phyloP scores from a whole-genome alignment of 768 basidiomycete species.

The Sarcodon aspratus region DNA sequence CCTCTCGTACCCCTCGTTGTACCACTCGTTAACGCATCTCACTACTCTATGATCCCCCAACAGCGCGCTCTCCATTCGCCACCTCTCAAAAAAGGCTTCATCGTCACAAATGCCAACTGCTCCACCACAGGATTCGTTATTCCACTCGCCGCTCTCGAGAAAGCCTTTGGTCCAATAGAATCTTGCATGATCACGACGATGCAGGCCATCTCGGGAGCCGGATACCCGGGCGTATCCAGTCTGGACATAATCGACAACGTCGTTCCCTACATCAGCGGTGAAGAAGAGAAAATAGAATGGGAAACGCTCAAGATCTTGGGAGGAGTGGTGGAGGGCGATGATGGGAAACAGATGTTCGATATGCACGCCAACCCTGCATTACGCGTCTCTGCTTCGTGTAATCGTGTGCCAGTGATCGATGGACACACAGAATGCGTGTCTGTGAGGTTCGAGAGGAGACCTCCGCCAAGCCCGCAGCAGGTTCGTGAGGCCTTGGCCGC shows the following conservation, averaged over 20 bases:
- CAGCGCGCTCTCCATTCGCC: conserved; percentile 64
- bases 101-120: conserved; percentile 98
- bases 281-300: conserved; percentile 99
- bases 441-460: conserved; percentile 67
- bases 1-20: conserved; percentile 92
- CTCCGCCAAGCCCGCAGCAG: conserved; percentile 80
- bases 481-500: conserved; percentile 69
- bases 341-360: conserved; percentile 47
- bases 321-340: conserved; percentile 44
- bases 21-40: conserved; percentile 85
- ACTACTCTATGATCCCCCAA: conserved; percentile 74
- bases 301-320: conserved; percentile 97
- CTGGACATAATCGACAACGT: conserved; percentile 95
- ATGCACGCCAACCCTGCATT: conserved; percentile 74
- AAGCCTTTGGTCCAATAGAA: conserved; percentile 89
- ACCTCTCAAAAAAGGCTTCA: conserved; percentile 74
- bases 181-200: conserved; percentile 87
- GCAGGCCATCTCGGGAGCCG: conserved; percentile 95
- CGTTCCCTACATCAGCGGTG: conserved; percentile 87
- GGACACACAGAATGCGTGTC: conserved; percentile 91
- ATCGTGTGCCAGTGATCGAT: conserved; percentile 91
- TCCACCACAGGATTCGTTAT: conserved; percentile 89
- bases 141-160: conserved; percentile 84
- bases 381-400: conserved; percentile 88
- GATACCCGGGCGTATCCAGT: conserved; percentile 89